These are phyloP conservation scores for Bassia scoparia DNA, from an alignment of 148 eudicot species.

Conservation along the genomic window DNA sequence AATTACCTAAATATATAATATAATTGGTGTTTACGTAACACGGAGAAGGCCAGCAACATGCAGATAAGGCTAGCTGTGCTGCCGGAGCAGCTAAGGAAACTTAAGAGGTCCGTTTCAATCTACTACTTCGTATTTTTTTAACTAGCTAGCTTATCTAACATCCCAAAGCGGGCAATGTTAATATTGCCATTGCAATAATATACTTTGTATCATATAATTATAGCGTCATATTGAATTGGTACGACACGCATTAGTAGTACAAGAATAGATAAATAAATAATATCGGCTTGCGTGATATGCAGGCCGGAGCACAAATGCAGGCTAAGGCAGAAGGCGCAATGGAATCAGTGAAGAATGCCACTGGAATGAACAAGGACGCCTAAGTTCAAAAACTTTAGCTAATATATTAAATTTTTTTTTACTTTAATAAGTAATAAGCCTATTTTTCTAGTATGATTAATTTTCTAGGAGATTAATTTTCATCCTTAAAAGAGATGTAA, in stretches of 20 bases:
- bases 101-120: constrained; percentile 30
- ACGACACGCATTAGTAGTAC: neutral
- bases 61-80: constrained; percentile 45
- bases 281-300: neutral
- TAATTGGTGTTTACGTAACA: constrained; percentile 6
- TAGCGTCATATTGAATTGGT: neutral
- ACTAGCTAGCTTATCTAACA: too few relatives aligned
- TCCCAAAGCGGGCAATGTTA: too few relatives aligned
- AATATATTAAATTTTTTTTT: neutral
- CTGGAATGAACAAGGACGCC: constrained; percentile 28
- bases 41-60: constrained; percentile 56
- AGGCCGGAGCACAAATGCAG: constrained; percentile 20
- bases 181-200: neutral
- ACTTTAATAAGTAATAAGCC: neutral
- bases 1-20: too few relatives aligned
- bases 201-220: neutral
- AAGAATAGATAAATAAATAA: neutral
- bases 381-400: too few relatives aligned
- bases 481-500: neutral
- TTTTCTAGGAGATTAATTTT: neutral
- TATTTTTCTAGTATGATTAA: neutral
- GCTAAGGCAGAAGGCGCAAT: neutral
- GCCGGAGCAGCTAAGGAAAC: constrained; percentile 53
- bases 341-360: constrained; percentile 11
- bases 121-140: too few relatives aligned